Base-by-base conservation (phyloP, 225 moss, liverwort and hornwort genomes). In the Straminergon stramineum region DNA sequence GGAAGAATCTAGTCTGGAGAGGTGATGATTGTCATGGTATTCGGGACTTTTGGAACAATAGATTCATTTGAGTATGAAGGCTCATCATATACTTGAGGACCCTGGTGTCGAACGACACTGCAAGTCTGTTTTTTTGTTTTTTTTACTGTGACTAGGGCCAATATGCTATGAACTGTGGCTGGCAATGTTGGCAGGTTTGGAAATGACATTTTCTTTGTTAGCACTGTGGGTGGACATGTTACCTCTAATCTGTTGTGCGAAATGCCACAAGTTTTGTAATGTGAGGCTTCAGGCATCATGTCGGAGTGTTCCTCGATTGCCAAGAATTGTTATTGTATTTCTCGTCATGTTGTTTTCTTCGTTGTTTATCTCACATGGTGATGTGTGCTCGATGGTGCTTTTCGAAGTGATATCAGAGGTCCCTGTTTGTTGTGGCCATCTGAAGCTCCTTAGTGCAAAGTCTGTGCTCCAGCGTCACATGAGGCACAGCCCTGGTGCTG, bases 61-160 rank as follows among this genome's bases (percentile, higher is more conserved):
- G 90, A 94, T 89, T 88, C 80, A 82, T 83, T 82, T 82, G 91
- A 74, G 87, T 76, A 39, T 68, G 79, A 82, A 88, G 80, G 65
- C 89, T 86, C 83, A 85, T 57, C 88, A 53, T 81, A 58, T 81
- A 30, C 48, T 61, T 58, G 57, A 85, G 66, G 68, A 57, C 65
- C 61, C 56, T n/a, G 75, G 62, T 84, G 84, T 84, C 52, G 84
- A 83, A 86, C 61, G 53, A 24, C 39, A 45, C 34, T 35, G 58
- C 48, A 74, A 76, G 75, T 66, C 51, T 60, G 35, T 20, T 51
- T 32, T 43, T 35, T 37, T 7, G 32, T 12, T 41, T 60, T 74
- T 73, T 67, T 60, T 5, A 11, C 79, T 73, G 86, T 43, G 70
- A 56, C 53, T n/a, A 77, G 74, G 84, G 84, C 80, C 58, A 34